Base-by-base conservation (phyloP, 1,284 basidiomycete genomes). In the Moesziomyces sp. region DNA sequence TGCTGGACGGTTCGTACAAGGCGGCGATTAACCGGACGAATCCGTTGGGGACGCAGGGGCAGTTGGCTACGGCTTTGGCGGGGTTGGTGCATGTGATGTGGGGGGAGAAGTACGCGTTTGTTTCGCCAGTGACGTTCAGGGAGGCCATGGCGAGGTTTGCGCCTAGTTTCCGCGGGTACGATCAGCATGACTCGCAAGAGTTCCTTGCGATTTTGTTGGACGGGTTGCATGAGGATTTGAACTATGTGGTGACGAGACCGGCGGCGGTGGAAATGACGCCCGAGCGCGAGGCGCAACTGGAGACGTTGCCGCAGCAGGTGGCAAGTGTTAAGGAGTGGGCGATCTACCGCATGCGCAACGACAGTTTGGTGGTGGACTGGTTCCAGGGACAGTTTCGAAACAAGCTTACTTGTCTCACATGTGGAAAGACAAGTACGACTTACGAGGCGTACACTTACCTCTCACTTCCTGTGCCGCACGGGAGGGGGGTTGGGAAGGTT, bases 1-100 rank as follows among this genome's bases (percentile, higher is more conserved):
- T 84, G 57, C 69, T 84, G 8, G 82, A 81, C 46, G 92, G 93
- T 2, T 88, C 91, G 42, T 98, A 93, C 90, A 92, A 90, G 84
- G 89, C 85, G 72, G 93, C 92, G 3, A 90, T 99, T 79, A 99
- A 99, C 83, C 89, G 89, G 82, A 84, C 90, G 55, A 98, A 99
- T 84, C 89, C 91, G 1, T 85, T 97, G 51, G 95, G 96, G 3
- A 94, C 93, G 0, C 91, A 94, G 80, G 97, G 97, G 0, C 88
- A 88, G 33, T 86, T 99, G 16, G 92, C 93, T 1, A 87, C 88
- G 28, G 91, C 93, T 5, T 96, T 97, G 83, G 91, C 94, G 1
- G 88, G 88, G 70, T 88, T 98, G 51, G 85, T 99, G 56, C 89
- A 90, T 51, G 90, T 93, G 16, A 89, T 99, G 87, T 97, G 95